Base-by-base conservation (phyloP, 306 rosid species). In the Hippophae tibetana region DNA sequence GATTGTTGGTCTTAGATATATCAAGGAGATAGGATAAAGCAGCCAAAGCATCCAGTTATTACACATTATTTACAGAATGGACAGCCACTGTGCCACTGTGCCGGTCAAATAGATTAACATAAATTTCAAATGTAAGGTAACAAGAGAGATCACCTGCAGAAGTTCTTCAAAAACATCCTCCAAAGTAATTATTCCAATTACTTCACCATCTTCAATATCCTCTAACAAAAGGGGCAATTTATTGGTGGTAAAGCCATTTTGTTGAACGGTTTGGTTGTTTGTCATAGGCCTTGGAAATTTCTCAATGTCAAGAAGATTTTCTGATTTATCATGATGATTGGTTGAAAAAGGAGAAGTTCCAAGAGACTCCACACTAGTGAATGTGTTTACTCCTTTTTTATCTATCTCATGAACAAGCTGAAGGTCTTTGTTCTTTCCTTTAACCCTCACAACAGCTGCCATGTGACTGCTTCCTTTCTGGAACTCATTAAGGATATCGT, bases 101-200 rank as follows among this genome's bases (percentile, higher is more conserved):
- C 18, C 23, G 23, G 43, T 7, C 43, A 26, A 10, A 9, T 6
- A 58, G n/a, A 11, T 42, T 7, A 12, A 42, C 3, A 42, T n/a
- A 57, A 44, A 23, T 44, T 59, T 40, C 40, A 51, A 7, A 52
- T 48, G 52, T 8, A 50, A 5, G 1, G 54, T 49, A 31, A 62
- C 67, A 51, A 47, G 53, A 55, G 56, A 48, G 61, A 64, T 54
- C 70, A 71, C 81, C 61, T 79, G 96, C 74, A 92, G 76, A 76
- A 92, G 98, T 77, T 92, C 98, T 79, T 87, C 96, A 74, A 87
- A 87, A 61, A 90, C 95, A 81, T 90, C 97, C 74, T 90, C 96
- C 47, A 90, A 68, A 64, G 97, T 90, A 74, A 90, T 87, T 55
- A 90, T 90, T 52, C 97, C 96, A 69, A 90, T 79, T 71, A 90